Conservation (phyloP, 441 rosid genomes). For the Adansonia rubrostipa region DNA sequence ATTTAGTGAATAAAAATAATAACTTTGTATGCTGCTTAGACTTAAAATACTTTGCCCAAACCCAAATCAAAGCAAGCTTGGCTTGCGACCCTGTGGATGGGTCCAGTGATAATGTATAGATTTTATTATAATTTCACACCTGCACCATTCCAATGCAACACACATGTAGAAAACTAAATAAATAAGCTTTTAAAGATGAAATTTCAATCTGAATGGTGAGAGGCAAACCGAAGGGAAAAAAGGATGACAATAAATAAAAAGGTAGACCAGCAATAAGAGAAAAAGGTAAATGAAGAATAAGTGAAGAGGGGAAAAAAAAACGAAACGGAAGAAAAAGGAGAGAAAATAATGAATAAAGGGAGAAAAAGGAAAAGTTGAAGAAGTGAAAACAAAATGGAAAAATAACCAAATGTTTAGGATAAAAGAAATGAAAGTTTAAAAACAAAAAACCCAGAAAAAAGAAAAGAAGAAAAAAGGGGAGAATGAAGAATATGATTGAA, state of each 20-base stretch:
- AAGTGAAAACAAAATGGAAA: background rate
- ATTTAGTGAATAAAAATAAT: background rate
- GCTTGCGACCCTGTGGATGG: background rate
- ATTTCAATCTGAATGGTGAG: background rate
- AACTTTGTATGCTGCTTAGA: background rate
- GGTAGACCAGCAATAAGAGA: no score
- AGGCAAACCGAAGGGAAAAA: background rate
- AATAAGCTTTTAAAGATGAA: background rate
- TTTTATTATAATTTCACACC: background rate
- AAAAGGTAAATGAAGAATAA: no score
- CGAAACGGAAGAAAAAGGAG: background rate
- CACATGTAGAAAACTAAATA: background rate
- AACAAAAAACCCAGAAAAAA: background rate
- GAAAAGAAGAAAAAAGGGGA: background rate
- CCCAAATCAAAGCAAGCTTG: background rate
- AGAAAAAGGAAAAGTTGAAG: background rate
- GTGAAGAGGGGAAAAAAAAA: background rate
- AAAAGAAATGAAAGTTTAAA: background rate
- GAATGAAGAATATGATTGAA: background rate
- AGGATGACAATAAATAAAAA: no score
- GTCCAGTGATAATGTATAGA: background rate
- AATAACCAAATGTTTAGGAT: conserved; percentile 9
- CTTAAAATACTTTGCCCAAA: background rate
- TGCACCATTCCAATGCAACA: background rate
- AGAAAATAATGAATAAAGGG: background rate